These are phyloP conservation scores for Ricinus communis DNA, from an alignment of 345 rosid genomes.

Conservation along the genomic window DNA sequence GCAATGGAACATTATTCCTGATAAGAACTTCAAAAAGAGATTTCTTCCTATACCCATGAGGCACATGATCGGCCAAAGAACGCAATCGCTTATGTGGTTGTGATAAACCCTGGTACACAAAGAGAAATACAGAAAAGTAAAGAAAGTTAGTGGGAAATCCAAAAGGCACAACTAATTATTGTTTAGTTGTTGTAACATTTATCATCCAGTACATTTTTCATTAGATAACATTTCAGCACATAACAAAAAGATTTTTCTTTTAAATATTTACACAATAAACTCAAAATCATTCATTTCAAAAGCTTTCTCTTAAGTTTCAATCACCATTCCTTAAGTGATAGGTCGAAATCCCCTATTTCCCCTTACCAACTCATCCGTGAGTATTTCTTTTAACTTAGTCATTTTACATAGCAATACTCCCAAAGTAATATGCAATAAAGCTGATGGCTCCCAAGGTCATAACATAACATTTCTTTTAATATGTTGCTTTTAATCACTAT, in stretches of 20 bases:
- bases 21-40: constrained; percentile 85
- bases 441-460: background rate
- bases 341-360: no score
- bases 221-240: background rate
- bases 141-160: background rate
- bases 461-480: background rate
- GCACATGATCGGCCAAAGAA: constrained; percentile 88
- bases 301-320: no score
- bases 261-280: no score
- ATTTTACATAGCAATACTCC: no score
- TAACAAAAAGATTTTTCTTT: no score
- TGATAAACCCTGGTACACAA: constrained; percentile 47
- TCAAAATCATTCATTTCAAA: no score
- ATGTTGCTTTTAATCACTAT: background rate
- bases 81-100: constrained; percentile 85
- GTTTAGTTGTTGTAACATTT: no score
- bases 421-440: background rate
- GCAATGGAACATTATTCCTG: constrained; percentile 89
- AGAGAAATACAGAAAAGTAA: background rate
- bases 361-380: no score
- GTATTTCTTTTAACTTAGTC: no score
- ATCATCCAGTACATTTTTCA: background rate
- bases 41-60: constrained; percentile 73
- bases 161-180: background rate
- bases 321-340: no score